phyloP scores from a whole-genome alignment of 805 yeast species.

The Candida maesae region DNA sequence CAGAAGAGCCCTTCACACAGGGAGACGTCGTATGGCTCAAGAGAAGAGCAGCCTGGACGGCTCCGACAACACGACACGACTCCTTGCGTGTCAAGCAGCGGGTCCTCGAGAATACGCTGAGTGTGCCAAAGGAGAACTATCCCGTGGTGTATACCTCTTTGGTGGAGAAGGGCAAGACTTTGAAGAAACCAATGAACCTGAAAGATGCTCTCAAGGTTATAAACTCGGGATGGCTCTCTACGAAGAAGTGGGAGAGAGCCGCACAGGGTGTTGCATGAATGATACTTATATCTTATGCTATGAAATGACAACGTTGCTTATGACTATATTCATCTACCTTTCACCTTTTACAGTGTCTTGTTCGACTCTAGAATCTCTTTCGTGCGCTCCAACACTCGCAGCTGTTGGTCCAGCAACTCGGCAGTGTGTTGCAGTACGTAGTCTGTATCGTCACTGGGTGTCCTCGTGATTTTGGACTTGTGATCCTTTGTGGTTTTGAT shows the following conservation, averaged over 20 bases:
- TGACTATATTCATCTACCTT: slow-evolving; percentile 4
- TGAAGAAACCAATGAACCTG: slow-evolving; percentile 70
- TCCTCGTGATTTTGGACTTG: slow-evolving; percentile 1
- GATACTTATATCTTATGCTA: not conserved
- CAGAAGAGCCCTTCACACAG: slow-evolving; percentile 37
- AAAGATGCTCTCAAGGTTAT: slow-evolving; percentile 67
- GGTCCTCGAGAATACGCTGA: slow-evolving; percentile 23
- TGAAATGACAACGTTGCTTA: not conserved
- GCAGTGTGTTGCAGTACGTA: slow-evolving; percentile 49
- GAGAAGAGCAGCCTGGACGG: slow-evolving; percentile 66
- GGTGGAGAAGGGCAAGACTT: slow-evolving; percentile 63
- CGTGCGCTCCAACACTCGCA: slow-evolving; percentile 66
- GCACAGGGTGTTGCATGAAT: slow-evolving; percentile 32
- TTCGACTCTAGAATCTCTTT: slow-evolving; percentile 34
- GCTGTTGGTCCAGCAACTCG: slow-evolving; percentile 66
- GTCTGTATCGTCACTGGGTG: slow-evolving; percentile 11
- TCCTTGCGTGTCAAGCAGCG: slow-evolving; percentile 15
- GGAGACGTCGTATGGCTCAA: slow-evolving; percentile 68
- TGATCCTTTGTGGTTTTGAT: slow-evolving; percentile 1
- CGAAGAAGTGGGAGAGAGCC: slow-evolving; percentile 67
- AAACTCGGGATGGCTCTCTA: slow-evolving; percentile 81
- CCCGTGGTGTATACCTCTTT: slow-evolving; percentile 62
- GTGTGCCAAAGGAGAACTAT: slow-evolving; percentile 48
- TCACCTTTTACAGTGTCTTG: slow-evolving; percentile 14
- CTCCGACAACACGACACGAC: slow-evolving; percentile 31